phyloP scores from a whole-genome alignment of 2,329 filamentous ascomycete species.

The Huntiella bhutanensis region DNA sequence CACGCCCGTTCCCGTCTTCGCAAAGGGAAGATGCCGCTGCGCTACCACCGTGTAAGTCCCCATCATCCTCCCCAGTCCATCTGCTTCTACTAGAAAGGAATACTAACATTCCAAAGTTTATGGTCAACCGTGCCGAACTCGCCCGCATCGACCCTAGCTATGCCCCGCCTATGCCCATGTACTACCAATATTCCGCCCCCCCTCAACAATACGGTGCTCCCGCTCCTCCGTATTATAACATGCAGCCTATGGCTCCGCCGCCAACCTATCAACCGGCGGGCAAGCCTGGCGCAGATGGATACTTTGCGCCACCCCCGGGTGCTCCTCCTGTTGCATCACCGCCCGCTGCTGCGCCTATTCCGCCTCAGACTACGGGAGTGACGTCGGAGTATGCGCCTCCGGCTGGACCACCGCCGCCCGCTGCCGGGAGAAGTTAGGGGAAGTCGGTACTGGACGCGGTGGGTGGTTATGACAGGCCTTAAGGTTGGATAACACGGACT shows the following conservation, averaged over 20 bases:
- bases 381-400: constrained; percentile 22
- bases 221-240: constrained; percentile 22
- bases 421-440: constrained; percentile 12
- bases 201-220: constrained; percentile 14
- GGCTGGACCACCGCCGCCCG: constrained; percentile 25
- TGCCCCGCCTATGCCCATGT: constrained; percentile 24
- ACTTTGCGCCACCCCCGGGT: constrained; percentile 21
- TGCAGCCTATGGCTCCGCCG: constrained; percentile 35
- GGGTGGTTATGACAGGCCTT: too few species aligned
- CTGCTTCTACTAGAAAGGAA: neutral
- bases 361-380: neutral
- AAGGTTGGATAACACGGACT: too few species aligned
- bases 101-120: constrained; percentile 22
- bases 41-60: constrained; percentile 46
- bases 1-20: constrained; percentile 50
- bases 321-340: constrained; percentile 10
- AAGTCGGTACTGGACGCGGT: too few species aligned
- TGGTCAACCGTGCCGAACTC: constrained; percentile 28
- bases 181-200: constrained; percentile 19
- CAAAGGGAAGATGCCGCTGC: constrained; percentile 44
- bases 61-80: too few species aligned
- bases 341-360: constrained; percentile 1
- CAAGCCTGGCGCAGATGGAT: constrained; percentile 30
- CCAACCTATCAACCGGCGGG: constrained; percentile 38
- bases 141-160: constrained; percentile 31